phyloP scores from a whole-genome alignment of 208 protist species.

The Perkinsela sp. region DNA sequence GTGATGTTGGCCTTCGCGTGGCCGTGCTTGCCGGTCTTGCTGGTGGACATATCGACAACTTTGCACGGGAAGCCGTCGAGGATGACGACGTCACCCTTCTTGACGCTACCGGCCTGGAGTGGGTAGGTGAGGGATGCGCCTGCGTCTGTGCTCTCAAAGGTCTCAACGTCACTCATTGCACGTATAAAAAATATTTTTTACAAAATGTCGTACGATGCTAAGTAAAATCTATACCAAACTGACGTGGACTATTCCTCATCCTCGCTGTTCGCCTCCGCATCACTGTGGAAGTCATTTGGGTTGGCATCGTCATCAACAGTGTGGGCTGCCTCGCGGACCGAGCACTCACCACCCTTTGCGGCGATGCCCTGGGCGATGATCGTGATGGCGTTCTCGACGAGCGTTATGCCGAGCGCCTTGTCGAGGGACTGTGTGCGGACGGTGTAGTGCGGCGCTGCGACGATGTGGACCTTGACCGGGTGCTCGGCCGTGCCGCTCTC shows the following conservation, averaged over 20 bases:
- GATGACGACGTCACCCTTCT: constrained; percentile 57
- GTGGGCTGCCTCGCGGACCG: neutral
- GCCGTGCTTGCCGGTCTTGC: constrained; percentile 96
- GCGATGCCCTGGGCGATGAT: neutral
- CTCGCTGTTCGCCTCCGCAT: neutral
- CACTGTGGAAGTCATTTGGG: neutral
- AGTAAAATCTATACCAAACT: neutral
- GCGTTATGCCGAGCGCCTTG: constrained; percentile 25
- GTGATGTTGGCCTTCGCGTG: constrained; percentile 91
- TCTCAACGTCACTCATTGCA: constrained; percentile 1
- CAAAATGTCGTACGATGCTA: neutral
- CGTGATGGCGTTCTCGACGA: constrained; percentile 15
- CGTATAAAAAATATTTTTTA: neutral
- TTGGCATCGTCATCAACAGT: neutral
- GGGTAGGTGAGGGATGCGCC: constrained; percentile 52
- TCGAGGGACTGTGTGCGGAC: constrained; percentile 26
- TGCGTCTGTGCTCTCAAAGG: constrained; percentile 11
- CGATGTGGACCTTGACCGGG: constrained; percentile 24
- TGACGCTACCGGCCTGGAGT: constrained; percentile 41
- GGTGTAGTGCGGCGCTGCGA: constrained; percentile 48
- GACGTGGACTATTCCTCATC: neutral
- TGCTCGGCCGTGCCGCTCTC: constrained; percentile 11
- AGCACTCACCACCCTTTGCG: neutral
- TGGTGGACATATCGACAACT: constrained; percentile 86
- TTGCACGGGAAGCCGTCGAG: constrained; percentile 79